Evolutionary conservation across 805 yeast species (phyloP), one percentile per base, ranked within the genome.

Genomic region (Lipomyces kockii): DNA sequence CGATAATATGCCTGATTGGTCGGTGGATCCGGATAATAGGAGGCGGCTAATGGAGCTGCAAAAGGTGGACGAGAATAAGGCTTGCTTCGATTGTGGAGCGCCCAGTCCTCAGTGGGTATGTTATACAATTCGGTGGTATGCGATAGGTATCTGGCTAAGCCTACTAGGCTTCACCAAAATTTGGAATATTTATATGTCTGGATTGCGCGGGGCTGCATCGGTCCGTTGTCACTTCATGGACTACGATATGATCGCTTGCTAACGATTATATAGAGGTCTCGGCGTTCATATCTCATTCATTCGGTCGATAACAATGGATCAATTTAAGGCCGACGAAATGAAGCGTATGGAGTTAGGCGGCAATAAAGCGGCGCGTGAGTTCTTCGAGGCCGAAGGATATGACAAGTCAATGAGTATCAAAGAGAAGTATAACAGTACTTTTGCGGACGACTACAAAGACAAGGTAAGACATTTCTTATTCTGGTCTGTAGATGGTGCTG

Each of bases 221-320:
- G 72, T 70, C 29, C 43, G 72, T 12, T 20, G n/a, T 20, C 20
- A 11, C 14, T 20, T 57, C 27, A 12, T 32, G 25, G 5, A 43
- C 22, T 17, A 6, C 22, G 17, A 2, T 12, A 7, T 12, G 20
- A 1, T 14, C 7, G 7, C 12, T 22, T n/a, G 14, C 46, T 61
- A 35, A 22, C 14, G n/a, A 61, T 62, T 6, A 61, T 25, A 17
- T 39, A 85, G 97, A 78, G 97, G 98, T 12, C 82, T 95, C 59
- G 99, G 99, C 52, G 99, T 95, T 55, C 99, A 95, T 78, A 88
- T 95, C 66, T 93, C 98, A 54, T 95, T 95, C 81, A 98, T 95
- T 49, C 85, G 99, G 77, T 90, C 97, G 34, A 93, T 95, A 74
- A 95, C 98, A 7, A 95, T 95, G 99, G 99, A 95, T 79, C 98